These are phyloP conservation scores for Zygoascus tannicola DNA, from an alignment of 805 yeast species.

Conservation along the genomic window DNA sequence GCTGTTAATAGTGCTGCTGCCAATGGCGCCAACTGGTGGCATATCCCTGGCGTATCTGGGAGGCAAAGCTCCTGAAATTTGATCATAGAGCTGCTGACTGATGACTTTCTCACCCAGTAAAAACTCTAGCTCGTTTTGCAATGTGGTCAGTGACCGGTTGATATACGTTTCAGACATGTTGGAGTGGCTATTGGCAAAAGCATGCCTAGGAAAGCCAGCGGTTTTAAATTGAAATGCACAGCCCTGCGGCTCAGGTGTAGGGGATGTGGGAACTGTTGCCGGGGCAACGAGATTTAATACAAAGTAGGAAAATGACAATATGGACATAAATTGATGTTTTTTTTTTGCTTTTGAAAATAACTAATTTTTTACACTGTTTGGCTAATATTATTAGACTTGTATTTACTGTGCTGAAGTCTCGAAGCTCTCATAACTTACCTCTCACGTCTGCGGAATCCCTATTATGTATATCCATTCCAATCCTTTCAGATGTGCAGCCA, in stretches of 20 bases:
- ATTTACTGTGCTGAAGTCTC: too few relatives aligned
- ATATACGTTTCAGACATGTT: constrained; percentile 24
- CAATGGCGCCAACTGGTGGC: constrained; percentile 26
- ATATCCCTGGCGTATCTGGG: constrained; percentile 43
- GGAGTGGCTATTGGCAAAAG: not conserved
- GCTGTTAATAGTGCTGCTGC: constrained; percentile 4
- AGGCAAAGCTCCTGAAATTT: constrained; percentile 47
- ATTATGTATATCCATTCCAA: constrained; percentile 6
- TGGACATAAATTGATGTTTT: too few relatives aligned
- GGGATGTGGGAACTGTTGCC: too few relatives aligned
- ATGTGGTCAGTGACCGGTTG: constrained; percentile 68
- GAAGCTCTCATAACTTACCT: too few relatives aligned
- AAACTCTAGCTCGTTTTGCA: constrained; percentile 74
- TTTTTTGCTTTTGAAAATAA: too few relatives aligned
- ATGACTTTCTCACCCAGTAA: constrained; percentile 67
- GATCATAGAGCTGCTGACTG: constrained; percentile 43
- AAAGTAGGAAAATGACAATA: too few relatives aligned
- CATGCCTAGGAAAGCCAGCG: too few relatives aligned
- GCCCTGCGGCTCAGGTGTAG: too few relatives aligned
- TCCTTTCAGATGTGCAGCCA: constrained; percentile 2
- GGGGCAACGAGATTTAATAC: too few relatives aligned
- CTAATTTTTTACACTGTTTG: too few relatives aligned
- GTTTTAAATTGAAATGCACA: too few relatives aligned
- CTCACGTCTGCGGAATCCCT: not conserved
- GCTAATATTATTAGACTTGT: too few relatives aligned